Conservation (phyloP, 1,139 yeast species). For the Geotrichum carabidarum region DNA sequence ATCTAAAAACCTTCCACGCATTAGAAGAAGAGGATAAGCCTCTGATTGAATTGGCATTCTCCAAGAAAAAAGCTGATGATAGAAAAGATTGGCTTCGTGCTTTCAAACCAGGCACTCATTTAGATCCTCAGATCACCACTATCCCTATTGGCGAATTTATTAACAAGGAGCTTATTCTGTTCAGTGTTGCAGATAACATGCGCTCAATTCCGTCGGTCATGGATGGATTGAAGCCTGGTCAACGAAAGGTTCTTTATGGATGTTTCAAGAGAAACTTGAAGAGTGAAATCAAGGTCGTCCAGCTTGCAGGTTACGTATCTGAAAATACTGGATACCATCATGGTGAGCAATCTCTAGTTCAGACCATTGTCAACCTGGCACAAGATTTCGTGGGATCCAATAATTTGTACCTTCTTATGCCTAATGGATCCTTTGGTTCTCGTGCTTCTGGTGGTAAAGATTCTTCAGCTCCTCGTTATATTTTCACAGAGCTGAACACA, state of each 20-base stretch:
- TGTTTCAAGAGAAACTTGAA: conserved; percentile 77
- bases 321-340: conserved; percentile 94
- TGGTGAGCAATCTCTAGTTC: conserved; percentile 84
- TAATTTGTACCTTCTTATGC: conserved; percentile 75
- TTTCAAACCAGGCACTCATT: conserved; percentile 83
- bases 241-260: conserved; percentile 86
- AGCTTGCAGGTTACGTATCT: conserved; percentile 82
- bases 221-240: conserved; percentile 97
- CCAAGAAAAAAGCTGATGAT: conserved; percentile 93
- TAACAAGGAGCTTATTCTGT: conserved; percentile 88
- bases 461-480: conserved; percentile 97
- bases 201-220: conserved; percentile 91
- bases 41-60: conserved; percentile 87
- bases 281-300: conserved; percentile 83
- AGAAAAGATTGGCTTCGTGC: conserved; percentile 95
- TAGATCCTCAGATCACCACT: conserved; percentile 70
- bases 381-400: conserved; percentile 94
- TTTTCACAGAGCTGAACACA: conserved; percentile 76
- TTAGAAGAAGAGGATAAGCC: conserved; percentile 74
- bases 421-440: conserved; percentile 96
- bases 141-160: conserved; percentile 93
- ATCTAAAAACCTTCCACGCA: conserved; percentile 79
- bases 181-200: conserved; percentile 94
- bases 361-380: conserved; percentile 88
- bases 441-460: conserved; percentile 98